Conservation (phyloP, 2,329 filamentous ascomycete genomes). For the Teratosphaeria epicoccoides region DNA sequence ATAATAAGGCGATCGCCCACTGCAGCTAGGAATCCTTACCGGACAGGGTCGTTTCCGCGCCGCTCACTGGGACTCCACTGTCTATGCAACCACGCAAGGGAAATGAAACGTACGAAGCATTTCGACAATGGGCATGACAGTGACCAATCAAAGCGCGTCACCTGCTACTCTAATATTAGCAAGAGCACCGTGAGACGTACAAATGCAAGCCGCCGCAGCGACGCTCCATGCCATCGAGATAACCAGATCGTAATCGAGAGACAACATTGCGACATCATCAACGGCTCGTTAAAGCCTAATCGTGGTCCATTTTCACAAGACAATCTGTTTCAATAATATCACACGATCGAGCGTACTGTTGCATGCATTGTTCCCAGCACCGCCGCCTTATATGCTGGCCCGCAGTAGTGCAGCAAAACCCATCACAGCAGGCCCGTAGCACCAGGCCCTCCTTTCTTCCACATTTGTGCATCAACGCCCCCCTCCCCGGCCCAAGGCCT, state of each 20-base stretch:
- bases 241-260: neutral
- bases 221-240: neutral
- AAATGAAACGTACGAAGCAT: too few relatives aligned
- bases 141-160: too few relatives aligned
- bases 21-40: neutral
- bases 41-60: neutral
- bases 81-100: neutral
- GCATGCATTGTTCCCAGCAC: too few relatives aligned
- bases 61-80: neutral
- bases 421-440: neutral
- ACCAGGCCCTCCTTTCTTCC: neutral
- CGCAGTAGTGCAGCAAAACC: too few relatives aligned
- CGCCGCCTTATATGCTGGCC: too few relatives aligned
- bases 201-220: too few relatives aligned
- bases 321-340: too few relatives aligned
- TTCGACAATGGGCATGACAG: too few relatives aligned
- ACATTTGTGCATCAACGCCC: neutral
- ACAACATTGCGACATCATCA: neutral
- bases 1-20: neutral
- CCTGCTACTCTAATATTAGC: too few relatives aligned
- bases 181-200: too few relatives aligned
- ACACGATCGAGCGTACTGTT: too few relatives aligned
- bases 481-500: neutral
- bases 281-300: neutral
- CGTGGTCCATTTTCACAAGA: too few relatives aligned